These are phyloP conservation scores for Cordia subcordata DNA, from an alignment of 257 asterid species.

Conservation along the genomic window DNA sequence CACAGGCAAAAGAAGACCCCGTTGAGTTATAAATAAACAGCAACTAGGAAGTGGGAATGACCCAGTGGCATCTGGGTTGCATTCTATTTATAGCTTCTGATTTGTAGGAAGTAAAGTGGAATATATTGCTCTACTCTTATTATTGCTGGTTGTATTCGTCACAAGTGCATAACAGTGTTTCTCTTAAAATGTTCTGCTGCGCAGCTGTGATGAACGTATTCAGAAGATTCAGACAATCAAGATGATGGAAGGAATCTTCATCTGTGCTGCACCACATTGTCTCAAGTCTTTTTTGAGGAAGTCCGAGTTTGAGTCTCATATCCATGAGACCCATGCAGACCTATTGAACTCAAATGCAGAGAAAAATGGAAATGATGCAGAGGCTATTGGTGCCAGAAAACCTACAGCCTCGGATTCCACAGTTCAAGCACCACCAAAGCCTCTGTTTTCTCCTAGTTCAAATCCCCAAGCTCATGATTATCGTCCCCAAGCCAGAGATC, in stretches of 20 bases:
- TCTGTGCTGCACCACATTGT: slow-evolving; percentile 97
- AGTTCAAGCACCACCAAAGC: slow-evolving; percentile 77
- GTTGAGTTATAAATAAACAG: no score
- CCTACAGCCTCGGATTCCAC: slow-evolving; percentile 84
- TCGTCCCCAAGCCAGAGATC: slow-evolving; percentile 52
- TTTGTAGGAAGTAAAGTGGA: no score
- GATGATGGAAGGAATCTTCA: slow-evolving; percentile 79
- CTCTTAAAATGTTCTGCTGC: slow-evolving; percentile 8
- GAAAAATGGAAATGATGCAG: slow-evolving; percentile 62
- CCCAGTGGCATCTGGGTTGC: no score
- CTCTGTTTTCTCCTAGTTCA: slow-evolving; percentile 58
- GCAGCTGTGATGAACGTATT: slow-evolving; percentile 86
- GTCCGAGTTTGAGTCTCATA: slow-evolving; percentile 68
- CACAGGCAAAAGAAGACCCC: no score
- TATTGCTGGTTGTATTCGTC: no score
- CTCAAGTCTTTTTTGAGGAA: slow-evolving; percentile 86
- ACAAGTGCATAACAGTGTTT: neutral
- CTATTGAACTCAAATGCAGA: slow-evolving; percentile 51
- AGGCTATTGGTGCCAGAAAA: slow-evolving; percentile 59
- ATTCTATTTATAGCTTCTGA: no score
- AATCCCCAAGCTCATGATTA: slow-evolving; percentile 56
- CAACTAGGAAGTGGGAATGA: no score
- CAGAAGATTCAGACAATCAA: slow-evolving; percentile 95
- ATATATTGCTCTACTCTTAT: no score
- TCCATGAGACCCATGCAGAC: slow-evolving; percentile 53